A percentile compares a stretch with the other conserved stretches of the same genome.
phyloP scores from a whole-genome alignment of 352 stramenopile species.

The Phytophthora gonapodyides region DNA sequence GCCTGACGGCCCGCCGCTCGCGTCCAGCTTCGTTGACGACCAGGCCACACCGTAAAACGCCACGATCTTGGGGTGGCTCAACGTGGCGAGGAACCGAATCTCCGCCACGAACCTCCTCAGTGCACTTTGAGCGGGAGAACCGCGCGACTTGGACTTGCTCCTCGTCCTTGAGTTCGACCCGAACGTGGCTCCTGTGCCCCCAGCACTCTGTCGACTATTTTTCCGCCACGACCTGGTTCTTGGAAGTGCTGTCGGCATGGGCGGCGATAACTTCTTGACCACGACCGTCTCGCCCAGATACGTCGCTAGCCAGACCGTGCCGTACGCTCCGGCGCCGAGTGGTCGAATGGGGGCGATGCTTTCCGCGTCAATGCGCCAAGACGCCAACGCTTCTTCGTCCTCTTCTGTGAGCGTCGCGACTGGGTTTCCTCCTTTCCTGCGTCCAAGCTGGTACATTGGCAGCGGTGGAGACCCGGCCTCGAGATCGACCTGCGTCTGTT shows the following conservation, averaged over 20 bases:
- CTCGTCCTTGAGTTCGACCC: conserved; percentile 21
- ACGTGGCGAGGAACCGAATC: conserved; percentile 61
- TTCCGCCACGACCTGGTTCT: conserved; percentile 41
- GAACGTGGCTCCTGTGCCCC: conserved; percentile 9
- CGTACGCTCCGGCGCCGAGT: conserved; percentile 44
- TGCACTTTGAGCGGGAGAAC: conserved; percentile 14
- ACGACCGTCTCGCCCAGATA: conserved; percentile 52
- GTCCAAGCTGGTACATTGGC: conserved; percentile 15
- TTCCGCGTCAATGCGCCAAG: conserved; percentile 53
- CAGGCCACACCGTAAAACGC: conserved; percentile 81
- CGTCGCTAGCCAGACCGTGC: conserved; percentile 57
- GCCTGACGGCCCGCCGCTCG: conserved; percentile 2
- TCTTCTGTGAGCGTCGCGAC: conserved; percentile 23
- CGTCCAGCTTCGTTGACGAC: conserved; percentile 26
- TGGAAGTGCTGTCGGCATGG: conserved; percentile 33
- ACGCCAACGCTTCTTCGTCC: conserved; percentile 62
- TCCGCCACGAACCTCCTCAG: conserved; percentile 61
- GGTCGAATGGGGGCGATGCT: conserved; percentile 39
- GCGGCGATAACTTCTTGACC: conserved; percentile 53
- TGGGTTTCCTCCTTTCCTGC: conserved; percentile 4
- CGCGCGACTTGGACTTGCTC: conserved; percentile 24
- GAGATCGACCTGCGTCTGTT: conserved; percentile 3
- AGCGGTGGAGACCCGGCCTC: conserved; percentile 7
- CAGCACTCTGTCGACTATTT: conserved; percentile 19
- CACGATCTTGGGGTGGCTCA: conserved; percentile 82